Evolutionary conservation across 306 rosid genomes (phyloP).

Genomic region (Echinosophora koreensis): DNA sequence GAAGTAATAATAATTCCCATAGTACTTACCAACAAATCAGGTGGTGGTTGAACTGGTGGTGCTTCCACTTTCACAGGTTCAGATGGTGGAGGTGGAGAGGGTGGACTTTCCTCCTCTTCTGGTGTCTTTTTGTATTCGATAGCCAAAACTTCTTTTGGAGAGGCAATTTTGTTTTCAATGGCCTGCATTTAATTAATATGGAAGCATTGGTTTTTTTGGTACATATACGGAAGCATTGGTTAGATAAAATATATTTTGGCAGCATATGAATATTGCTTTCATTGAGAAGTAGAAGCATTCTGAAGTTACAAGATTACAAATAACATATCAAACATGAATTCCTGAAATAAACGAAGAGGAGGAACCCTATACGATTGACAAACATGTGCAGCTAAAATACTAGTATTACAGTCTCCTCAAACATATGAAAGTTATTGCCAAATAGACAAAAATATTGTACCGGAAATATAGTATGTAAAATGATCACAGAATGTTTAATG

Average conservation of each 20-base stretch:
- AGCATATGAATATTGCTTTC: conserved; percentile 16
- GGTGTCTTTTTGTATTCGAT: conserved; percentile 76
- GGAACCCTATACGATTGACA: background rate
- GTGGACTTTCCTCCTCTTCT: conserved; percentile 62
- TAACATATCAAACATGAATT: background rate
- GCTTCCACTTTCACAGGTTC: conserved; percentile 89
- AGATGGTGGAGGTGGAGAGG: conserved; percentile 70
- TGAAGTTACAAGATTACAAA: background rate
- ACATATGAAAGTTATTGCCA: conserved; percentile 3
- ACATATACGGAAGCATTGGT: background rate
- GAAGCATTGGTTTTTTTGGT: background rate
- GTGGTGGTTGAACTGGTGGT: conserved; percentile 78
- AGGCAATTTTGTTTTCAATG: conserved; percentile 61
- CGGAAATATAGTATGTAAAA: background rate
- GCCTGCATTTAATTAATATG: conserved; percentile 56
- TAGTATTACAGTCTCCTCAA: conserved; percentile 25
- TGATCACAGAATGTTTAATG: background rate
- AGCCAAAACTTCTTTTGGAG: conserved; percentile 90
- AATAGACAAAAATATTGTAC: background rate
- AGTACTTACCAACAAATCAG: conserved; percentile 84
- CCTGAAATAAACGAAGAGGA: conserved; percentile 15
- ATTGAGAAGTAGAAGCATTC: conserved; percentile 4
- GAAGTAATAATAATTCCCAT: background rate
- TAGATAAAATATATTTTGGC: conserved; percentile 19
- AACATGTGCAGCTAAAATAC: conserved; percentile 1